A percentile compares a stretch with the other conserved stretches of the same genome.
Evolutionary conservation across 768 basidiomycete genomes (phyloP).

Genomic region (Mycena vulgaris): DNA sequence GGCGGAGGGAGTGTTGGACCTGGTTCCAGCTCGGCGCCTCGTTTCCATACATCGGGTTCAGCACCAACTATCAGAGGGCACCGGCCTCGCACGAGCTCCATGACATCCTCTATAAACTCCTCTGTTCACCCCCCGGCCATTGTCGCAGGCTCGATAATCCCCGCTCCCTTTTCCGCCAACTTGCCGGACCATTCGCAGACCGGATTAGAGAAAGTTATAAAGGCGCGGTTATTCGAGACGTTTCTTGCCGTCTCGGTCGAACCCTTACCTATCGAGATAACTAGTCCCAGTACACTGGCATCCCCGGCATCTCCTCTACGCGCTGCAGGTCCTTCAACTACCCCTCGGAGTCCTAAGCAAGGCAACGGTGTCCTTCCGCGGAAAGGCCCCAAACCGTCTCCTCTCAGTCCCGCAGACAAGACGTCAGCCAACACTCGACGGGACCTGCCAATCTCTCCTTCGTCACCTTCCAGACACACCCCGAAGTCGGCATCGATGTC

Average conservation of each 20-base stretch:
- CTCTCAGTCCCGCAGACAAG: constrained; percentile 44
- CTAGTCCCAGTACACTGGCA: constrained; percentile 21
- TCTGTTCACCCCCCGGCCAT: constrained; percentile 40
- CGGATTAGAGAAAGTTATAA: constrained; percentile 78
- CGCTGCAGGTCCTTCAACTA: constrained; percentile 17
- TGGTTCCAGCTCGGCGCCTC: constrained; percentile 26
- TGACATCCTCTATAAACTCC: constrained; percentile 61
- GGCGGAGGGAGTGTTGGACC: constrained; percentile 35
- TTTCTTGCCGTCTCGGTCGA: constrained; percentile 74
- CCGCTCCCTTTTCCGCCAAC: constrained; percentile 49
- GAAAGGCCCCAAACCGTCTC: constrained; percentile 39
- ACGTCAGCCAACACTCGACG: constrained; percentile 38
- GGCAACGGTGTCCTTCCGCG: constrained; percentile 33
- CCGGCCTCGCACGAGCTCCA: constrained; percentile 68
- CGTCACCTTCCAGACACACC: constrained; percentile 38
- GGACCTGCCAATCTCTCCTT: constrained; percentile 37
- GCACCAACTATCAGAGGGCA: constrained; percentile 54
- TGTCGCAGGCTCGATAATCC: constrained; percentile 33
- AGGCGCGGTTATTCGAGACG: constrained; percentile 83
- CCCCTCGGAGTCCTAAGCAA: constrained; percentile 39
- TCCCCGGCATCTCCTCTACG: constrained; percentile 27
- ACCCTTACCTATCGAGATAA: constrained; percentile 29
- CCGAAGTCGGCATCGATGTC: constrained; percentile 48
- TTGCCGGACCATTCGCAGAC: constrained; percentile 77
- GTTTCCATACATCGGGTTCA: constrained; percentile 34